A percentile compares a stretch with the other conserved stretches of the same genome.
Conservation (phyloP, 257 asterid genomes). For the Schizonepeta tenuifolia region DNA sequence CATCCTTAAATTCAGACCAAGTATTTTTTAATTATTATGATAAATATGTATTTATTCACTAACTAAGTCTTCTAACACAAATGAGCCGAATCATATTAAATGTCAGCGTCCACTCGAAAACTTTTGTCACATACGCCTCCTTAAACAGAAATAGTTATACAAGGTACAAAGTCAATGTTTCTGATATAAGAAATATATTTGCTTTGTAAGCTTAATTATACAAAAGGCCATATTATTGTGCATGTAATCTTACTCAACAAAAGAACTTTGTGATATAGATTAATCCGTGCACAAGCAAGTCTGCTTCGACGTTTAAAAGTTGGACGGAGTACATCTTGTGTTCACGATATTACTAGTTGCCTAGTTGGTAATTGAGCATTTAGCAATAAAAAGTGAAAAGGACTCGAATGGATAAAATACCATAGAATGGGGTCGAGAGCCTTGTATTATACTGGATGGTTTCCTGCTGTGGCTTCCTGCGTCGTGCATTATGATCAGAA, state of each 20-base stretch:
- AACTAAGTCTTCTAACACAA: slow-evolving; percentile 15
- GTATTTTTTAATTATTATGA: background rate
- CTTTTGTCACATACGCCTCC: background rate
- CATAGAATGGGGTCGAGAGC: slow-evolving; percentile 63
- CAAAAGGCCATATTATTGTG: background rate
- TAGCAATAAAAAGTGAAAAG: slow-evolving; percentile 14
- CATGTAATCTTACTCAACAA: background rate
- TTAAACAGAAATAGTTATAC: background rate
- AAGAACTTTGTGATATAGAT: background rate
- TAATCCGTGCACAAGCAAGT: background rate
- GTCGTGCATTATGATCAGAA: slow-evolving; percentile 91
- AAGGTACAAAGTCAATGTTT: background rate
- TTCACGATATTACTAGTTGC: slow-evolving; percentile 8
- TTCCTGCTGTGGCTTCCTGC: slow-evolving; percentile 89
- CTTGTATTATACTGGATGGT: slow-evolving; percentile 59
- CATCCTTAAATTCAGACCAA: background rate
- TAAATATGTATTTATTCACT: background rate
- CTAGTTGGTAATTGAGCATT: background rate
- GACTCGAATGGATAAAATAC: slow-evolving; percentile 40
- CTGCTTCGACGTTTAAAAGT: background rate
- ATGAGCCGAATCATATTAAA: background rate
- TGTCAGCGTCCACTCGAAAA: background rate
- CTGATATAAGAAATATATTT: background rate
- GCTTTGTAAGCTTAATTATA: background rate
- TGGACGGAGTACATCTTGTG: background rate